These are phyloP conservation scores for Stenogyne calaminthoides DNA, from an alignment of 305 asterid species.

Conservation along the genomic window DNA sequence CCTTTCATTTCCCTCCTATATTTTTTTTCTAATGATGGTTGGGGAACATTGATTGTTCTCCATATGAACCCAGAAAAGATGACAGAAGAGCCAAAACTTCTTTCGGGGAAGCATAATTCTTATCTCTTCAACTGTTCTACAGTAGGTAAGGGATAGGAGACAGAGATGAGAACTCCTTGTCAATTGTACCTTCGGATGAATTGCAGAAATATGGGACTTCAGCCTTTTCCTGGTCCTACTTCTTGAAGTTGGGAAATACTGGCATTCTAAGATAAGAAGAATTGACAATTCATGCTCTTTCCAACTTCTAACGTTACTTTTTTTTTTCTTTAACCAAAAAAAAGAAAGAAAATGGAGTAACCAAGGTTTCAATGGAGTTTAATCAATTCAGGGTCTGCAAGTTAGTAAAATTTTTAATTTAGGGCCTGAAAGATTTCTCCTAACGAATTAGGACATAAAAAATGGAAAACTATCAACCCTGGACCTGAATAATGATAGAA, in stretches of 20 bases:
- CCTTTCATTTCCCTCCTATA: background rate
- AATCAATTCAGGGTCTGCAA: too few species aligned
- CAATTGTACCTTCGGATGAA: constrained; percentile 5
- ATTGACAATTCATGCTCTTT: constrained; percentile 10
- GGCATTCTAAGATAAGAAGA: constrained; percentile 15
- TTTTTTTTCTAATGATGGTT: background rate
- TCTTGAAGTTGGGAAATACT: constrained; percentile 12
- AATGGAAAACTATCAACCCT: too few species aligned
- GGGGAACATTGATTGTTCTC: background rate
- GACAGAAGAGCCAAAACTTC: constrained; percentile 18
- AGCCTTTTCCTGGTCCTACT: constrained; percentile 9
- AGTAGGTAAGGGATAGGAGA: background rate
- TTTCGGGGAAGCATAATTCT: constrained; percentile 13
- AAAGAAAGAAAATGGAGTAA: background rate
- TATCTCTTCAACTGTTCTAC: constrained; percentile 18
- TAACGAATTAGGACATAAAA: too few species aligned
- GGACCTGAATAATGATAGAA: too few species aligned
- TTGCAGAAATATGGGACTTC: constrained; percentile 1
- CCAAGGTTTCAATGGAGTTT: background rate
- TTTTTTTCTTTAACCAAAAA: background rate
- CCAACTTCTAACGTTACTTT: background rate
- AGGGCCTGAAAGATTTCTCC: too few species aligned
- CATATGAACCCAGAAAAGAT: constrained; percentile 11
- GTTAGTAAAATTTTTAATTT: too few species aligned
- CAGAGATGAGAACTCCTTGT: constrained; percentile 6